Evolutionary conservation across 1,139 yeast genomes (phyloP).

Genomic region (Sugiyamaella xylanicola): DNA sequence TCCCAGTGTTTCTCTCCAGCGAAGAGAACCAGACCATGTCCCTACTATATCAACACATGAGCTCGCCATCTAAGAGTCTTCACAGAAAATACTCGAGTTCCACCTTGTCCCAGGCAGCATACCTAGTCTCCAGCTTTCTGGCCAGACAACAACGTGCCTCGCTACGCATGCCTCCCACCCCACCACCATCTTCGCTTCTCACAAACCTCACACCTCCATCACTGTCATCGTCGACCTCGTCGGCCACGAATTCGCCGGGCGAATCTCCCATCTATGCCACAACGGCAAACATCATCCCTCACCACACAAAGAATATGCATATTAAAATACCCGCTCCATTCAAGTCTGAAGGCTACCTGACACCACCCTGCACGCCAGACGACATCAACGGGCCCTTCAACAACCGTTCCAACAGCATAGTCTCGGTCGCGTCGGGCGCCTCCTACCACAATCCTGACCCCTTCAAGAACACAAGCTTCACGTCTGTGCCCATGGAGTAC

Average conservation of each 20-base stretch:
- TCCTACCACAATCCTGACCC: constrained; percentile 10
- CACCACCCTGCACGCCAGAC: constrained; percentile 42
- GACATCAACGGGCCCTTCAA: constrained; percentile 24
- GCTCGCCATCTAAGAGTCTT: constrained; percentile 43
- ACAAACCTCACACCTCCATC: constrained; percentile 17
- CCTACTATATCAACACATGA: constrained; percentile 42
- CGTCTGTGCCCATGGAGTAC: constrained; percentile 21
- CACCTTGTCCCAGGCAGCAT: constrained; percentile 36
- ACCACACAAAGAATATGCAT: constrained; percentile 14
- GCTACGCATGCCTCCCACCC: constrained; percentile 30
- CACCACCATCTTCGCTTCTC: constrained; percentile 26
- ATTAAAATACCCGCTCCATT: constrained; percentile 24
- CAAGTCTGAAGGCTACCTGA: constrained; percentile 31
- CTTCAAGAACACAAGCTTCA: neutral
- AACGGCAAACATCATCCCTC: neutral
- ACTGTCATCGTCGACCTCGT: constrained; percentile 19
- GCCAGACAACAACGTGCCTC: constrained; percentile 28
- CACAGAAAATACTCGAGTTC: constrained; percentile 43
- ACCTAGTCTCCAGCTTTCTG: constrained; percentile 37
- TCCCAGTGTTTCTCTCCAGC: constrained; percentile 28
- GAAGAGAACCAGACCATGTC: constrained; percentile 38
- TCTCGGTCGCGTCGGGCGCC: constrained; percentile 11
- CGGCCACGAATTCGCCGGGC: constrained; percentile 18
- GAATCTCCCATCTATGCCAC: constrained; percentile 19
- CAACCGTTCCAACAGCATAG: constrained; percentile 14